Evolutionary conservation across 2,329 filamentous ascomycete genomes (phyloP).

Genomic region (Davidsoniella virescens): DNA sequence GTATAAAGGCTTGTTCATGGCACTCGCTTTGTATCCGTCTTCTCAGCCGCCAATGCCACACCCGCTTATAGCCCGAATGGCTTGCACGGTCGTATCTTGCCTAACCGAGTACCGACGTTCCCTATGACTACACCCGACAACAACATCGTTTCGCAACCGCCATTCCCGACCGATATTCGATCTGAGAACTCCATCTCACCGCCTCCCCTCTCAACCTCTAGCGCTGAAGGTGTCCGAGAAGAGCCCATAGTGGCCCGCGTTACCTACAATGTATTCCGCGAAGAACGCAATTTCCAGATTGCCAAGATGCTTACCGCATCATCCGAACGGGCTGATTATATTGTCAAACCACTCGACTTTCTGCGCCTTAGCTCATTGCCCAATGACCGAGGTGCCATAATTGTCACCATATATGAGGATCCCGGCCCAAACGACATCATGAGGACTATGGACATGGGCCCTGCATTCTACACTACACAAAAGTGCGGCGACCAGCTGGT

Average conservation of each 20-base stretch:
- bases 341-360: constrained; percentile 66
- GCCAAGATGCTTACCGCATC: constrained; percentile 54
- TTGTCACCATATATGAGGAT: constrained; percentile 67
- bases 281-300: constrained; percentile 79
- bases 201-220: constrained; percentile 19
- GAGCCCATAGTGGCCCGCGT: constrained; percentile 63
- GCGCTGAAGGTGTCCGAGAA: constrained; percentile 26
- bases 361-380: constrained; percentile 52
- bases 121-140: constrained; percentile 14
- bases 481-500: constrained; percentile 36
- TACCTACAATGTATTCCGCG: constrained; percentile 63
- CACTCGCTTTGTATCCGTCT: constrained; percentile 34
- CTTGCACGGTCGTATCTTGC: constrained; percentile 27
- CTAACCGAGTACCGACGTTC: constrained; percentile 15
- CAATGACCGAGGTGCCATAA: constrained; percentile 52
- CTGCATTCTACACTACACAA: constrained; percentile 47
- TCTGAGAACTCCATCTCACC: constrained; percentile 25
- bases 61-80: constrained; percentile 27
- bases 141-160: constrained; percentile 16
- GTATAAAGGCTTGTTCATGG: constrained; percentile 46
- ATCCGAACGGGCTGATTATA: constrained; percentile 60
- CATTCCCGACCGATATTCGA: constrained; percentile 22
- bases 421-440: constrained; percentile 59
- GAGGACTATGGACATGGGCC: constrained; percentile 60
- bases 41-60: constrained; percentile 24